Conservation (phyloP, 495 filamentous ascomycete species). For the Margaritispora aquatica region DNA sequence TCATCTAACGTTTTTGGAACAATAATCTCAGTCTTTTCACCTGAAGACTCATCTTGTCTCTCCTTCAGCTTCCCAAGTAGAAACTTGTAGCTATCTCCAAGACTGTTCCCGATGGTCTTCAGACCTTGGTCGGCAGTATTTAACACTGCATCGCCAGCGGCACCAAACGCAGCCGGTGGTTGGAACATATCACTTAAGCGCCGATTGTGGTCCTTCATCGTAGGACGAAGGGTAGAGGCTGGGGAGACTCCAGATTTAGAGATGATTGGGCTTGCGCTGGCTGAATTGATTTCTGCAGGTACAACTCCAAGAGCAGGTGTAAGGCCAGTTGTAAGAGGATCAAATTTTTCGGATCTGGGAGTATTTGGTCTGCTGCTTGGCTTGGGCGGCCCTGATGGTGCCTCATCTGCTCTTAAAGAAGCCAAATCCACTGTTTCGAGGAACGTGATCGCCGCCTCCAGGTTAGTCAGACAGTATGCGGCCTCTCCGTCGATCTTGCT, state of each 20-base stretch:
- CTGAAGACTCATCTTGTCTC: constrained; percentile 33
- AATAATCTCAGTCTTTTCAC: constrained; percentile 39
- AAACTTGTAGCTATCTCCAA: constrained; percentile 91
- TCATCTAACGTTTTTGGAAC: constrained; percentile 90
- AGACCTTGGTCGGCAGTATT: constrained; percentile 83
- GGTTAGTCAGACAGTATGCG: constrained; percentile 92
- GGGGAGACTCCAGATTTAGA: constrained; percentile 36
- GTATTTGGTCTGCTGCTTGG: constrained; percentile 43
- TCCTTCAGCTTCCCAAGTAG: constrained; percentile 85
- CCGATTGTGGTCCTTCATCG: constrained; percentile 42
- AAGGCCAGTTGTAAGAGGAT: constrained; percentile 26
- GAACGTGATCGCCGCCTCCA: constrained; percentile 92
- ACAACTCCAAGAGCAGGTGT: constrained; percentile 24
- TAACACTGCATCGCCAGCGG: constrained; percentile 76
- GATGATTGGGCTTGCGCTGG: constrained; percentile 18
- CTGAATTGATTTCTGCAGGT: constrained; percentile 14
- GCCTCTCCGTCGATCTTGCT: constrained; percentile 86
- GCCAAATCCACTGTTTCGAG: constrained; percentile 96
- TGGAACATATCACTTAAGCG: constrained; percentile 80
- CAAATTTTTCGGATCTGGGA: constrained; percentile 32
- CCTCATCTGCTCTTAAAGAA: constrained; percentile 79
- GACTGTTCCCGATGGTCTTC: constrained; percentile 79
- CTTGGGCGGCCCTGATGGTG: constrained; percentile 54
- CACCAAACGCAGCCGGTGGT: constrained; percentile 71
- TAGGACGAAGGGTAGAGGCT: constrained; percentile 28